phyloP scores from a whole-genome alignment of 2,329 filamentous ascomycete species.

The Aspergillus sojae region DNA sequence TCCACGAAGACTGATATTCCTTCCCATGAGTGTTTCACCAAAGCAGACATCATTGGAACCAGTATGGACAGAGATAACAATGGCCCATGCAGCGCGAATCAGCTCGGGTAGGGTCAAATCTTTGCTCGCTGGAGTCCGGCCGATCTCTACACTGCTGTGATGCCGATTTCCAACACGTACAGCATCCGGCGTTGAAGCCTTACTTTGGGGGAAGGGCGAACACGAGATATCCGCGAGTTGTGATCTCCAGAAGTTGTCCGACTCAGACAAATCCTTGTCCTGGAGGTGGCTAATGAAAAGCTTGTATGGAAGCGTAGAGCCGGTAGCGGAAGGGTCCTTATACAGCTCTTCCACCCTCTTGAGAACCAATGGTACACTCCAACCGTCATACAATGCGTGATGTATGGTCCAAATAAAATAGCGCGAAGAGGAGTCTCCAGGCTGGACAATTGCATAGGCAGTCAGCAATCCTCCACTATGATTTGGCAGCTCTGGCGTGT shows the following conservation, averaged over 20 bases:
- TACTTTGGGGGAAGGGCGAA: conserved; percentile 33
- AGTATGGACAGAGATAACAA: conserved; percentile 54
- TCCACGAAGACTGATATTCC: conserved; percentile 54
- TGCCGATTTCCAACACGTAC: conserved; percentile 30
- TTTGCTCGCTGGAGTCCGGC: conserved; percentile 20
- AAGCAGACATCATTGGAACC: conserved; percentile 54
- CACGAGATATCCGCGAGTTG: conserved; percentile 32
- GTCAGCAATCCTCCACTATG: conserved; percentile 40
- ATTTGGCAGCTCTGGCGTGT: conserved; percentile 30
- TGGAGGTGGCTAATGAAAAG: conserved; percentile 36
- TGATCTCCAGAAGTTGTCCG: conserved; percentile 36
- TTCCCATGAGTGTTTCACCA: conserved; percentile 57
- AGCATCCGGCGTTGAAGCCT: conserved; percentile 22
- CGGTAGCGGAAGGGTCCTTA: conserved; percentile 11
- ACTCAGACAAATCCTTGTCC: conserved; percentile 29
- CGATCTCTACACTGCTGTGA: conserved; percentile 26
- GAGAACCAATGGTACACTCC: conserved; percentile 44
- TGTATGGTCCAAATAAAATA: conserved; percentile 56
- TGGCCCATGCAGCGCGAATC: conserved; percentile 56
- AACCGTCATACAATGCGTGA: conserved; percentile 57
- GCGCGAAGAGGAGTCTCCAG: conserved; percentile 22
- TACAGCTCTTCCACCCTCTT: conserved; percentile 42
- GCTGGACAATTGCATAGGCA: conserved; percentile 39
- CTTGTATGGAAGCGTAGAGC: conserved; percentile 25
- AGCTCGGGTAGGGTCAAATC: conserved; percentile 52